Base-by-base conservation (phyloP, 176 grass and related monocot species). In the Metroxylon sagu region DNA sequence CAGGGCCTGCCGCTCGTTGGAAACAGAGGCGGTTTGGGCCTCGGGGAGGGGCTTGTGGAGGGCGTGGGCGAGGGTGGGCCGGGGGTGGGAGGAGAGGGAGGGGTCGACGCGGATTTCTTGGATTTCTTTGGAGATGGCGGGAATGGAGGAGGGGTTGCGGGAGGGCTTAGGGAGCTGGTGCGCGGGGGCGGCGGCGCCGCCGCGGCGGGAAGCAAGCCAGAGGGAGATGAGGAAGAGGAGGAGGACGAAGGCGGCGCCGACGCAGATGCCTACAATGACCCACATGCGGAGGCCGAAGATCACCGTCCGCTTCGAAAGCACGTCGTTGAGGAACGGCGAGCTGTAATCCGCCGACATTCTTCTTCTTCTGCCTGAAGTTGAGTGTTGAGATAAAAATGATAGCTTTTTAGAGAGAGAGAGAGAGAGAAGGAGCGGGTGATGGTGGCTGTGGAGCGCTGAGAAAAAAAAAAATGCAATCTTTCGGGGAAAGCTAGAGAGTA, bases 111-210 rank as follows among this genome's bases (percentile, higher is more conserved):
- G 64, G 65, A 97, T 89, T 77, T 91, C 92, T 83, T 88, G 92
- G 77, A 97, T 97, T 72, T 91, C 92, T 71, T 88, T 97, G 43
- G 92, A 97, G n/a, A 85, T 66, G 26, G 64, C 63, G 56, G 87
- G 87, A 78, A 96, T 96, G 26, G 61, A 71, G 28, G 80, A 7
- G 0, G 83, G 65, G 17, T 72, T 61, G 28, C 50, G 64, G 26
- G 80, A 16, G 49, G 48, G 14, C 50, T 29, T 48, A 4, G 52
- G 56, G 1, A 55, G 3, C 29, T 30, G 10, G 57, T 71, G 71
- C 56, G 26, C 30, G 1, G 82, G 82, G 17, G 60, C 68, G 0
- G 21, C 21, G 26, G 74, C 27, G 21, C 57, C 35, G 1, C 35
- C 69, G 0, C 81, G 66, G n/a, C 77, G 75, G 23, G 76, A 71